These are phyloP conservation scores for Coniosporium apollinis DNA, from an alignment of 495 filamentous ascomycete genomes.

Conservation along the genomic window DNA sequence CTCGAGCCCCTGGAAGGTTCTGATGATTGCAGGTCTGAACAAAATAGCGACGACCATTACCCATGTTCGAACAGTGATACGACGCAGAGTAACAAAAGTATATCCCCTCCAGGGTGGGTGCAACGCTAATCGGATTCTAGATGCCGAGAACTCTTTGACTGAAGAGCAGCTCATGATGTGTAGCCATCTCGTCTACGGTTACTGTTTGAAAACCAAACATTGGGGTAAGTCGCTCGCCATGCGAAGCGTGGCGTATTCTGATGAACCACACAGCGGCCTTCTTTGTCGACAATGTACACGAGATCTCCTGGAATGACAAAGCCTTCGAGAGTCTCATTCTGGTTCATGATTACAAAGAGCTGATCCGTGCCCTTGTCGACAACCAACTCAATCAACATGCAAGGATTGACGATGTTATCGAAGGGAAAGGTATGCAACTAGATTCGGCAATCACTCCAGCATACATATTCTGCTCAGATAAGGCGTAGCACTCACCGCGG, in stretches of 20 bases:
- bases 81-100: no score
- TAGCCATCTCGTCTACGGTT: slow-evolving; percentile 4
- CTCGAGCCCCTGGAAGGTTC: no score
- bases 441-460: no score
- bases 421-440: slow-evolving; percentile 9
- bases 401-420: slow-evolving; percentile 8
- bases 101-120: no score
- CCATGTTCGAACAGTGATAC: no score
- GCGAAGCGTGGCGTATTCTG: no score
- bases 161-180: slow-evolving; percentile 9
- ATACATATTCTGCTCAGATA: no score
- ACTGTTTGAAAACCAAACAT: neutral
- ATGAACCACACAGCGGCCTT: no score
- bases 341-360: slow-evolving; percentile 31
- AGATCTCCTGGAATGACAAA: slow-evolving; percentile 27
- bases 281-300: neutral
- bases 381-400: slow-evolving; percentile 17
- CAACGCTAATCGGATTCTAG: no score
- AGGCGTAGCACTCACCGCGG: no score
- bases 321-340: slow-evolving; percentile 42
- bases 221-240: neutral
- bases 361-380: slow-evolving; percentile 35
- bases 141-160: slow-evolving; percentile 5
- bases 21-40: no score
- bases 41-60: no score